phyloP scores from a whole-genome alignment of 2,329 filamentous ascomycete genomes.

The Chrysoporthe deuterocubensis region DNA sequence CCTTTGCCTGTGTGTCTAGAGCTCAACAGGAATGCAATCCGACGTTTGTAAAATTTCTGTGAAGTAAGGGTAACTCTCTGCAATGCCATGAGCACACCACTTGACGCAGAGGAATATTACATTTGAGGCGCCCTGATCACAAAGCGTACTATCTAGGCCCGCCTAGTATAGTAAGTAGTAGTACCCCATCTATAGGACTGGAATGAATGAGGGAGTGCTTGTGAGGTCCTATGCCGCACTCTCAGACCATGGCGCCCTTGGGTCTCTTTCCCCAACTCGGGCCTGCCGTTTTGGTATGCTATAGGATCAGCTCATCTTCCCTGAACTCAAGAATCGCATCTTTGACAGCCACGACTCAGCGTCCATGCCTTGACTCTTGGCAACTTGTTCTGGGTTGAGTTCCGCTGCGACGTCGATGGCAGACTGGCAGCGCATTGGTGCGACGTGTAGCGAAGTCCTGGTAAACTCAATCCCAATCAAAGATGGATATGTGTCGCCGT shows the following conservation, averaged over 20 bases:
- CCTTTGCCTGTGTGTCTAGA: not conserved
- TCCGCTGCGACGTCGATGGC: not conserved
- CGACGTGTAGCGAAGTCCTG: not conserved
- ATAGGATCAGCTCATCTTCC: not conserved
- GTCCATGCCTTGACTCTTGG: not conserved
- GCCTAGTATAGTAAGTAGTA: not conserved
- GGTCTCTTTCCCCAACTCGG: not conserved
- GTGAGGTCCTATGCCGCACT: not conserved
- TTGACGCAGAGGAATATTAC: not conserved
- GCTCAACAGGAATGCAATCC: not conserved
- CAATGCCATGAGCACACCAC: not conserved
- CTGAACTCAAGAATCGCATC: not conserved
- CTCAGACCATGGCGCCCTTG: not conserved
- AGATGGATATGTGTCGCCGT: not conserved
- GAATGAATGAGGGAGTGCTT: not conserved
- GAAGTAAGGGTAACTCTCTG: not conserved
- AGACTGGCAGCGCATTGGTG: not conserved
- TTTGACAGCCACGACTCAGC: not conserved
- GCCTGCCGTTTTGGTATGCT: not conserved
- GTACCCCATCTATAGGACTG: not conserved
- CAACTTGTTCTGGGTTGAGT: not conserved
- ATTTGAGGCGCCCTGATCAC: not conserved
- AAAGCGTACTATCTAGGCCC: not conserved
- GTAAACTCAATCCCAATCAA: constrained; percentile 1
- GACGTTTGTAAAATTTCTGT: not conserved